These are phyloP conservation scores for Boletus rubropictus DNA, from an alignment of 768 basidiomycete species.

Conservation along the genomic window DNA sequence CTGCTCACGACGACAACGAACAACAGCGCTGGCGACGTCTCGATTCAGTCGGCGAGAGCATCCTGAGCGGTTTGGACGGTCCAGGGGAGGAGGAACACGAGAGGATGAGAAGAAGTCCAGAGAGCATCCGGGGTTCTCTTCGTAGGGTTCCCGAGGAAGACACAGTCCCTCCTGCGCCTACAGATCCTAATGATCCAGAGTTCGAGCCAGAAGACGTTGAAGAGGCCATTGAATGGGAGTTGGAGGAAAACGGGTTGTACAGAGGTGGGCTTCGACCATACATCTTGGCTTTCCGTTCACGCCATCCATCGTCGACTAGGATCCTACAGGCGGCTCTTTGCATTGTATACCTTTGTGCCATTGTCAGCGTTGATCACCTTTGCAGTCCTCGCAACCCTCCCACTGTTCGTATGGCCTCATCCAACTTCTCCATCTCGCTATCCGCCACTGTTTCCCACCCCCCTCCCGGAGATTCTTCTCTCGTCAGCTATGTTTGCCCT, in stretches of 20 bases:
- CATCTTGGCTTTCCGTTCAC: conserved; percentile 1
- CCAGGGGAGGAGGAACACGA: conserved; percentile 22
- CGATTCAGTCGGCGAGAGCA: conserved; percentile 30
- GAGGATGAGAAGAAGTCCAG: conserved; percentile 30
- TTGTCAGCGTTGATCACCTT: conserved; percentile 47
- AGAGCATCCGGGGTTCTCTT: conserved; percentile 31
- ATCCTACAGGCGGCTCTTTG: conserved; percentile 51
- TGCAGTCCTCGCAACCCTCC: conserved; percentile 45
- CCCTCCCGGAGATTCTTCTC: conserved; percentile 59
- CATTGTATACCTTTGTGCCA: conserved; percentile 58
- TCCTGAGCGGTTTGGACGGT: conserved; percentile 27
- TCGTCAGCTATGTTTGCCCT: conserved; percentile 50
- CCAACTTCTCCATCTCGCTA: conserved; percentile 36
- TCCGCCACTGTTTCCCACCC: conserved; percentile 49
- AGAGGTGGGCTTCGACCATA: conserved; percentile 32
- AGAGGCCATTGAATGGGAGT: conserved; percentile 41
- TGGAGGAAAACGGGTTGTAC: conserved; percentile 48
- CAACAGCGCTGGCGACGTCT: conserved; percentile 29
- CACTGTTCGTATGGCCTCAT: conserved; percentile 43
- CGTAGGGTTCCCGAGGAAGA: conserved; percentile 38
- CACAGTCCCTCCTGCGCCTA: conserved; percentile 5
- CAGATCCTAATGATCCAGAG: conserved; percentile 12
- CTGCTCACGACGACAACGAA: conserved; percentile 17
- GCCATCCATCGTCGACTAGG: conserved; percentile 36
- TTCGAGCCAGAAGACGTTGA: conserved; percentile 32